Conservation (phyloP, 192 early-diverging fungal genomes). For the Backusella tarrabulga region DNA sequence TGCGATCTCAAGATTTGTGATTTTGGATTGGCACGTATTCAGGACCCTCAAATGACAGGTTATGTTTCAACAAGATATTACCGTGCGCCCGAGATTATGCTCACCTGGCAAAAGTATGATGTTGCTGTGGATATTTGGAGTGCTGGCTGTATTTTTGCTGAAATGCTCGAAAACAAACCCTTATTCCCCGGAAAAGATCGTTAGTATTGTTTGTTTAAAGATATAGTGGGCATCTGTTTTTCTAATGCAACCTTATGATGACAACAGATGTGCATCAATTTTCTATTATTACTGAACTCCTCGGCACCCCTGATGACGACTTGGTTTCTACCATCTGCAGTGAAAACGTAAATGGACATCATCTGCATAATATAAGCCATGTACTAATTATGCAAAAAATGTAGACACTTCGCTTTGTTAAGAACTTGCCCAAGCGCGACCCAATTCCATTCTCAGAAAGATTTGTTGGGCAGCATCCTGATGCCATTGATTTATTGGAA, state of each 20-base stretch:
- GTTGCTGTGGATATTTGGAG: constrained; percentile 97
- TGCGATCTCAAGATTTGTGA: constrained; percentile 99
- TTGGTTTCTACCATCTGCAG: constrained; percentile 91
- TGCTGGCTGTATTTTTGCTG: constrained; percentile 91
- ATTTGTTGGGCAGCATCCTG: constrained; percentile 78
- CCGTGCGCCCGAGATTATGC: constrained; percentile 97
- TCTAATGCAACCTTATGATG: background rate
- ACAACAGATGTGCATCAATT: constrained; percentile 87
- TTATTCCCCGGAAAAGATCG: constrained; percentile 95
- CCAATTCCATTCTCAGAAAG: constrained; percentile 78
- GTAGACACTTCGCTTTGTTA: constrained; percentile 88
- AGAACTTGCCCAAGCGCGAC: constrained; percentile 78
- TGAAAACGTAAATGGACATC: constrained; percentile 67
- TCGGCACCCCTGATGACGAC: constrained; percentile 91
- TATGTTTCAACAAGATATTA: constrained; percentile 98
- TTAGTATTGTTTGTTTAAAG: constrained; percentile 39
- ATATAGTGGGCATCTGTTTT: background rate
- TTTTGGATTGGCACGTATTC: constrained; percentile 93
- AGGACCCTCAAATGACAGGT: constrained; percentile 96
- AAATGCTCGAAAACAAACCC: constrained; percentile 95
- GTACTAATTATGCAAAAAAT: background rate
- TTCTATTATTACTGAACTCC: constrained; percentile 89
- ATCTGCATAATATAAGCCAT: background rate
- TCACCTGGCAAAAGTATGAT: constrained; percentile 97
- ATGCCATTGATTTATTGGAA: constrained; percentile 83